A percentile compares a stretch with the other conserved stretches of the same genome.
Conservation (phyloP, 108 stramenopile genomes). For the Nitzschia sp. region DNA sequence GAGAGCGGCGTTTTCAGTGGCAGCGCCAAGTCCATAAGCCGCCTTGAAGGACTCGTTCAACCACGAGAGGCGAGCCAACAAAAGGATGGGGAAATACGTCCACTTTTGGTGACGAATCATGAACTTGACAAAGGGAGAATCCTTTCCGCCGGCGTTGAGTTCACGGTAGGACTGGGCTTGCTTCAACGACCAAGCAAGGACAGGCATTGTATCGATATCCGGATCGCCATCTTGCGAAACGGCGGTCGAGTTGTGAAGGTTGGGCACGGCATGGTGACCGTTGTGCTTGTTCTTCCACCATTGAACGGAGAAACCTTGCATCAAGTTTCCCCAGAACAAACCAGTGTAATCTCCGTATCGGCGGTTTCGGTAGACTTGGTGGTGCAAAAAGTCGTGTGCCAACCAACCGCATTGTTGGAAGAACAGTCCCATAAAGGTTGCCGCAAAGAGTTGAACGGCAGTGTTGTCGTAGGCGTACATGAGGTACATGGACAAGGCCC, state of each 20-base stretch:
- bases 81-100: constrained; percentile 96
- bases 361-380: constrained; percentile 96
- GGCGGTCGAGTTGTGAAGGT: constrained; percentile 88
- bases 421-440: constrained; percentile 91
- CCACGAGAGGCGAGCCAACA: constrained; percentile 96
- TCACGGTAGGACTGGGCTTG: constrained; percentile 92
- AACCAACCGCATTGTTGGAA: constrained; percentile 99
- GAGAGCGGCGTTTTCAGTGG: constrained; percentile 80
- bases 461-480: constrained; percentile 72
- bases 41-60: constrained; percentile 93
- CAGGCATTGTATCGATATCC: constrained; percentile 98
- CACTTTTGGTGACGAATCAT: constrained; percentile 88
- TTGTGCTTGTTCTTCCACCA: constrained; percentile 99
- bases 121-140: constrained; percentile 77
- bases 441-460: constrained; percentile 83
- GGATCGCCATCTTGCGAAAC: constrained; percentile 89
- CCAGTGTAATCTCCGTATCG: constrained; percentile 92
- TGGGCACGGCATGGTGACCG: constrained; percentile 98
- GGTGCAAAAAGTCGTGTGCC: constrained; percentile 98
- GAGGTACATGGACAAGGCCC: constrained; percentile 77
- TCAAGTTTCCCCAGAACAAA: constrained; percentile 93
- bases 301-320: constrained; percentile 92
- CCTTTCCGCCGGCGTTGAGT: constrained; percentile 67
- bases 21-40: constrained; percentile 87
- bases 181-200: constrained; percentile 96